Evolutionary conservation across 352 stramenopile species (phyloP), one percentile per base, ranked within the genome.

Genomic region (Peronospora farinosa): DNA sequence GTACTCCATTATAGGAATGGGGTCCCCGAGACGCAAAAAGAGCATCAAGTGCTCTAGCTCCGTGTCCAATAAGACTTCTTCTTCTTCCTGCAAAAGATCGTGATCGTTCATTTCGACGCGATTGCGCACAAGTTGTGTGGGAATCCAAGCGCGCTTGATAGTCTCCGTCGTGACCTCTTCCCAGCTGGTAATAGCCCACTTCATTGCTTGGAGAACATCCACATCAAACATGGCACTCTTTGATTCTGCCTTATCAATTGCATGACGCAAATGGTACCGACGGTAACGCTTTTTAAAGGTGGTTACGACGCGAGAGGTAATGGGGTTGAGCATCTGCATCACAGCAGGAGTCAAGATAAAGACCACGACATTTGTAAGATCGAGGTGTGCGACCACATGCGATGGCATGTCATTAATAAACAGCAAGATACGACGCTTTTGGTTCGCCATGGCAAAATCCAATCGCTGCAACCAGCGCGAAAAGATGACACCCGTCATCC

Each of bases 401-500:
- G 81, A 90, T 7, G 78, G 65, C 46, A 81, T 79, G 13, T 90
- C 76, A 55, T 88, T 87, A 19, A 92, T 64, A 25, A 92, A 71
- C 1, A 92, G 57, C 50, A 92, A 47, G 46, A 92, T 88, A 47
- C 69, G 68, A 35, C 81, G 81, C 48, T 88, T 86, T 50, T 89
- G 74, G 16, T 64, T 78, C 16, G 63, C 67, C 81, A 92, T 92
- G 13, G 76, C 61, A 40, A 86, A 86, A 54, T 92, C 80, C 7
- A 92, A 57, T 9, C 78, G 77, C 57, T 89, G 77, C 28, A 92
- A 64, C 78, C 77, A 92, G 15, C 78, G 75, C 23, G 79, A 88
- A 54, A 92, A 92, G 40, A 90, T 82, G 8, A 90, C 76, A 8
- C 79, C 81, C 5, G 78, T 92, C 72, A 92, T 82, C 77, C 78